phyloP scores from a whole-genome alignment of 2,329 filamentous ascomycete species.

The Aquanectria penicillioides region DNA sequence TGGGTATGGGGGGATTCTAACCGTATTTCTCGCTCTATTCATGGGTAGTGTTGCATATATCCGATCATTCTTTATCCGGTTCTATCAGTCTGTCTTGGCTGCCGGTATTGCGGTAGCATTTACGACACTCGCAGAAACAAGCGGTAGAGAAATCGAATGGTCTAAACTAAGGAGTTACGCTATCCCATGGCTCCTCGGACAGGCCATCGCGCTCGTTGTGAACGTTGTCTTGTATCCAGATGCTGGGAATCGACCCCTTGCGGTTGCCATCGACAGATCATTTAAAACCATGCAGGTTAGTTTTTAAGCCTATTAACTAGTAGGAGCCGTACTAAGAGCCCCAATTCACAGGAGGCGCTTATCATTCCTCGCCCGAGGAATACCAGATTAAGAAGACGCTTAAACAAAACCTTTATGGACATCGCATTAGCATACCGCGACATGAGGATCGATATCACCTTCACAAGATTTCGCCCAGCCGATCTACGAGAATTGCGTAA shows the following conservation, averaged over 20 bases:
- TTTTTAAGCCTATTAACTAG: slow-evolving; percentile 16
- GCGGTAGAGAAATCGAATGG: slow-evolving; percentile 56
- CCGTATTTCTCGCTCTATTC: slow-evolving; percentile 63
- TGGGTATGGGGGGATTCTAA: slow-evolving; percentile 65
- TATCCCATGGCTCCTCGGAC: slow-evolving; percentile 65
- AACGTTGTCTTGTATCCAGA: slow-evolving; percentile 62
- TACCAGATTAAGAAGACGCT: slow-evolving; percentile 50
- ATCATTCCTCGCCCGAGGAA: slow-evolving; percentile 44
- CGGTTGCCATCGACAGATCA: slow-evolving; percentile 56
- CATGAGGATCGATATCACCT: slow-evolving; percentile 64
- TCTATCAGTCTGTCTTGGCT: slow-evolving; percentile 65
- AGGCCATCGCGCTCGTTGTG: slow-evolving; percentile 61
- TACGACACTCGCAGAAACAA: slow-evolving; percentile 62
- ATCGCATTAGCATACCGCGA: slow-evolving; percentile 67
- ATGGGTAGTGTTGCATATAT: slow-evolving; percentile 62
- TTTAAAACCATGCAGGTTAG: slow-evolving; percentile 58
- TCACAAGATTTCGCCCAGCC: slow-evolving; percentile 61
- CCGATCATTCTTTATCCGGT: slow-evolving; percentile 64
- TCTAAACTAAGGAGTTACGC: slow-evolving; percentile 61
- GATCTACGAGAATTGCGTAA: slow-evolving; percentile 64
- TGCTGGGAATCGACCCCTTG: slow-evolving; percentile 63
- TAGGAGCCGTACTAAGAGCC: not conserved
- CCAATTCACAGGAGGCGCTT: slow-evolving; percentile 44
- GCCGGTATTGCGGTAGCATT: slow-evolving; percentile 66
- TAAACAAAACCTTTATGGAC: slow-evolving; percentile 64